phyloP scores from a whole-genome alignment of 768 basidiomycete species.

The Austroboletus eburneus region DNA sequence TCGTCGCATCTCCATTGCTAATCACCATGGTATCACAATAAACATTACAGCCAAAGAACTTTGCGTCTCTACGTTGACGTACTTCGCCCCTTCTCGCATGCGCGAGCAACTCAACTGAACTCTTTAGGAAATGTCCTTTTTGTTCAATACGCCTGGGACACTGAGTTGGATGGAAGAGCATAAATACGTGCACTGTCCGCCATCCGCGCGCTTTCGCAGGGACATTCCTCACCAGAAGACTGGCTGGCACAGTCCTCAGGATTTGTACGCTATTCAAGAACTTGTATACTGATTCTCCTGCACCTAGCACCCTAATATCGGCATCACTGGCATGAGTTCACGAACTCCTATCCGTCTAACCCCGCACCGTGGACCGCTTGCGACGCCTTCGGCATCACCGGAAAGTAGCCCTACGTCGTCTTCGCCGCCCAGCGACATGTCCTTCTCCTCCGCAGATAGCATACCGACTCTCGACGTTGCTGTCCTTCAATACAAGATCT shows the following conservation, averaged over 20 bases:
- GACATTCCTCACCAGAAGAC: constrained; percentile 20
- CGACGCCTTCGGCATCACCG: constrained; percentile 17
- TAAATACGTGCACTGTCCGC: constrained; percentile 19
- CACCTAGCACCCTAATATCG: constrained; percentile 16
- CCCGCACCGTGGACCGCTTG: constrained; percentile 26
- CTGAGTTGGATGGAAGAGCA: constrained; percentile 6
- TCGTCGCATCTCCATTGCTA: constrained; percentile 1
- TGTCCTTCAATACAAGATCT: constrained; percentile 9
- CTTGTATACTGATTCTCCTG: constrained; percentile 14
- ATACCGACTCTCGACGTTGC: constrained; percentile 10
- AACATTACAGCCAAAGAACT: constrained; percentile 8
- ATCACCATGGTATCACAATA: constrained; percentile 33
- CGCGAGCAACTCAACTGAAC: constrained; percentile 1
- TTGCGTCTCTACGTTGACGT: constrained; percentile 21
- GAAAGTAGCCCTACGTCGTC: constrained; percentile 18
- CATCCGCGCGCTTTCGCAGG: constrained; percentile 1
- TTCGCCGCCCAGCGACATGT: constrained; percentile 11
- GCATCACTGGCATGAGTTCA: constrained; percentile 21
- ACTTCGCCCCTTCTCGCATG: constrained; percentile 5
- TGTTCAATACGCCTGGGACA: constrained; percentile 11
- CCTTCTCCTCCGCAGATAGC: background rate
- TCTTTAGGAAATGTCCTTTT: constrained; percentile 12
- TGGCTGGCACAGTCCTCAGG: constrained; percentile 29
- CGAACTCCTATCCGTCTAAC: constrained; percentile 23
- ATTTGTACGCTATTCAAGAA: constrained; percentile 11